Conservation (phyloP, 106 monocot species). For the Alisma plantagoaquatica region DNA sequence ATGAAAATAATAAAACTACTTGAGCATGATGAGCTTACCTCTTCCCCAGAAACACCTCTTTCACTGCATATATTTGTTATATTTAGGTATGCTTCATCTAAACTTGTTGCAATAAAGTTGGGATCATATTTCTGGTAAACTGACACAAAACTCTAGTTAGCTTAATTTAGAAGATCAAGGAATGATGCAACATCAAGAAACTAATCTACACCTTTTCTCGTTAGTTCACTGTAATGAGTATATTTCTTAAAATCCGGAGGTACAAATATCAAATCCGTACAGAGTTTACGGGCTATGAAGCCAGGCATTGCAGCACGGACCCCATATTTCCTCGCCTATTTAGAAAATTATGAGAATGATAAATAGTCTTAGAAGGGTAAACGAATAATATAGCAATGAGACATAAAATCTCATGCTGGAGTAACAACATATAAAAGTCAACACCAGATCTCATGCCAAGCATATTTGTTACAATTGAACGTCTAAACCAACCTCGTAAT, state of each 20-base stretch:
- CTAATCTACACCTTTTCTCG: constrained; percentile 42
- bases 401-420: too few species aligned
- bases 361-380: too few species aligned
- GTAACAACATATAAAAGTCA: too few species aligned
- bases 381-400: too few species aligned
- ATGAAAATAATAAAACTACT: too few species aligned
- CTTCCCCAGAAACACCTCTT: constrained; percentile 42
- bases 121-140: constrained; percentile 84
- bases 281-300: constrained; percentile 90
- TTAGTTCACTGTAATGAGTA: constrained; percentile 74
- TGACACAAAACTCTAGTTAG: constrained; percentile 26
- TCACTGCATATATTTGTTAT: constrained; percentile 62
- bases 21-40: constrained; percentile 65
- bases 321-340: constrained; percentile 92
- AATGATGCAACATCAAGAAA: background rate
- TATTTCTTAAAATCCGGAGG: constrained; percentile 85
- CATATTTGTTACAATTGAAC: too few species aligned
- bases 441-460: too few species aligned
- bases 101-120: constrained; percentile 67
- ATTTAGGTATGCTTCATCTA: constrained; percentile 95
- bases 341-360: too few species aligned
- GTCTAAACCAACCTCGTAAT: constrained; percentile 91
- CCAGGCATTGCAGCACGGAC: constrained; percentile 99
- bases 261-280: constrained; percentile 78
- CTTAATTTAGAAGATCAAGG: too few species aligned